Conservation (phyloP, 73 alveolate species). For the Tetrahymena thermophila region DNA sequence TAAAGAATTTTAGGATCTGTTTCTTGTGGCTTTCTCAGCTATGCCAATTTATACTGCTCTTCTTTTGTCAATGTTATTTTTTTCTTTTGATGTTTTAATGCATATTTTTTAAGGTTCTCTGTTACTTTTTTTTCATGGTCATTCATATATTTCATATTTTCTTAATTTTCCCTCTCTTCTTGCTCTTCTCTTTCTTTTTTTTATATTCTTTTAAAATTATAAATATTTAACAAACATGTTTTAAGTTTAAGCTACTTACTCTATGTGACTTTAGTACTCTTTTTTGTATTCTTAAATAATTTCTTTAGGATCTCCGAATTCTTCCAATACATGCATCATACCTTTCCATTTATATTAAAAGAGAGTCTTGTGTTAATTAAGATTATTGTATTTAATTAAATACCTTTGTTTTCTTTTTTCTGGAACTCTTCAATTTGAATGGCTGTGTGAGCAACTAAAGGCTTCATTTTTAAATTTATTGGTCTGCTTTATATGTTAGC, state of each 20-base stretch:
- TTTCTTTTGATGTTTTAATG: neutral
- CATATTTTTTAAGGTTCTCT: constrained; percentile 2
- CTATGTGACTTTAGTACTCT: constrained; percentile 3
- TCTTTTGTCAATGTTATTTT: constrained; percentile 11
- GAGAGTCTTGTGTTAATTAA: no score
- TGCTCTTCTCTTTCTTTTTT: neutral
- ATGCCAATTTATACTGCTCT: constrained; percentile 46
- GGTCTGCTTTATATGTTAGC: neutral
- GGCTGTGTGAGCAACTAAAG: constrained; percentile 58
- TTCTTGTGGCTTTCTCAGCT: constrained; percentile 40
- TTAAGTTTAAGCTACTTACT: neutral
- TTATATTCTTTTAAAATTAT: neutral
- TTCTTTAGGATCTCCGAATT: constrained; percentile 68
- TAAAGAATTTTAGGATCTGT: constrained; percentile 47
- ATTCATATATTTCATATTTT: neutral
- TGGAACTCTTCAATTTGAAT: constrained; percentile 44
- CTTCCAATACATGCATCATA: constrained; percentile 58
- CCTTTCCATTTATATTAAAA: neutral
- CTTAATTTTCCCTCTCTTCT: neutral
- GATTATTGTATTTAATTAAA: neutral
- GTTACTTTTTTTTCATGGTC: constrained; percentile 15
- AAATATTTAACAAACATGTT: neutral
- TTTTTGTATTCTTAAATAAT: constrained; percentile 35
- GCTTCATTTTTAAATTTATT: constrained; percentile 55
- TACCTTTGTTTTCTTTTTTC: constrained; percentile 56